These are phyloP conservation scores for Exobasidium cylindrosporum DNA, from an alignment of 1,284 basidiomycete genomes.

Conservation along the genomic window DNA sequence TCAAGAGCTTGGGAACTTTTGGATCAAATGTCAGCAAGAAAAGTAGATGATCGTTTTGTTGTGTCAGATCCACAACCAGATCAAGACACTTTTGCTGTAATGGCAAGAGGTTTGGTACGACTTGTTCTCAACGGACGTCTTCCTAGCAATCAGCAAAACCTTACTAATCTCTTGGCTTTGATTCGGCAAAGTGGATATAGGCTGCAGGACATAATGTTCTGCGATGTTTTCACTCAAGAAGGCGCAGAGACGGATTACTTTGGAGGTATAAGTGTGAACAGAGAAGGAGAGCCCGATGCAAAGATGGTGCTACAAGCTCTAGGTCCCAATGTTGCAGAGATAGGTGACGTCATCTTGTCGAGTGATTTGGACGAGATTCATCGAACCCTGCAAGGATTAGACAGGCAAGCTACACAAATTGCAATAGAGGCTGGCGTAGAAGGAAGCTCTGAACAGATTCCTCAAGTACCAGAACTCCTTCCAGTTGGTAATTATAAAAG, in stretches of 20 bases:
- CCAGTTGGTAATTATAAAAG: constrained; percentile 30
- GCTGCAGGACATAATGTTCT: not conserved
- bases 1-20: constrained; percentile 39
- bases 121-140: constrained; percentile 28
- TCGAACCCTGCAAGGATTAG: constrained; percentile 19
- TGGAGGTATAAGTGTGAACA: constrained; percentile 15
- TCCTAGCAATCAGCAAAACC: constrained; percentile 5
- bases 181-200: not conserved
- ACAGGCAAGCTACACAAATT: constrained; percentile 17
- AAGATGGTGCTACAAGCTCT: constrained; percentile 26
- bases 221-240: not conserved
- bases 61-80: constrained; percentile 37
- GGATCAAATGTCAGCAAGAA: constrained; percentile 31
- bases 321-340: constrained; percentile 25
- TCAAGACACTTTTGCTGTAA: constrained; percentile 34
- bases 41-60: not conserved
- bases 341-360: constrained; percentile 30
- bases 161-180: not conserved
- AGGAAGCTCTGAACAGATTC: constrained; percentile 14
- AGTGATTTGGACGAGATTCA: constrained; percentile 33
- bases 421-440: not conserved
- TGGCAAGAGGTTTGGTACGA: constrained; percentile 43
- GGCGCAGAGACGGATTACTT: not conserved
- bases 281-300: constrained; percentile 31
- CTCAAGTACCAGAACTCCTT: constrained; percentile 29